Conservation (phyloP, 148 eudicot species). For the Limonium bicolor region DNA sequence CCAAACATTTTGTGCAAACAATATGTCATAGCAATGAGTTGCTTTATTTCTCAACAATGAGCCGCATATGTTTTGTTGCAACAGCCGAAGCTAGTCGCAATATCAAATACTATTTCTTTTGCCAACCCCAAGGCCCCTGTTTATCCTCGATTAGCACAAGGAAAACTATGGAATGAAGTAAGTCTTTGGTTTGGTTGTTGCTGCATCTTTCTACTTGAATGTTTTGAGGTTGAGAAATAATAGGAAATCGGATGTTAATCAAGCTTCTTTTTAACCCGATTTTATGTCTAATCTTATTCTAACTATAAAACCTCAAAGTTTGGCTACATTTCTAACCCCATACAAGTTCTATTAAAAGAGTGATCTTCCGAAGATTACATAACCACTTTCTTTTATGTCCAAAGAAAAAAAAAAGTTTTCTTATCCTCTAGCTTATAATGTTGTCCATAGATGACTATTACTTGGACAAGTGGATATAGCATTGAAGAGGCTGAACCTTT, state of each 20-base stretch:
- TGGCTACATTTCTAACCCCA: no score
- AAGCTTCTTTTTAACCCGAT: neutral
- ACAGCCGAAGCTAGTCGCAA: conserved; percentile 76
- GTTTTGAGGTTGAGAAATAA: neutral
- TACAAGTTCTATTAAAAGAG: no score
- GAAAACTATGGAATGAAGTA: conserved; percentile 81
- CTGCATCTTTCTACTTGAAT: neutral
- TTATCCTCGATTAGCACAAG: conserved; percentile 85
- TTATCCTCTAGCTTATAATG: neutral
- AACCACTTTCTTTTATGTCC: no score
- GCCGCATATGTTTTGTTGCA: no score
- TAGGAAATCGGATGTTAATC: neutral
- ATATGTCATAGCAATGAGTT: no score
- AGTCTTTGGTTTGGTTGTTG: conserved; percentile 7
- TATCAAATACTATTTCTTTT: conserved; percentile 53
- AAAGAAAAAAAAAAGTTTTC: neutral
- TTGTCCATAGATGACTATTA: conserved; percentile 51
- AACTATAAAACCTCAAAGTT: no score
- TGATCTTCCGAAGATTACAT: no score
- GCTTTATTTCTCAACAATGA: no score
- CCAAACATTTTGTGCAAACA: no score
- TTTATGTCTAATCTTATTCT: no score
- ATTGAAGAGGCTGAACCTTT: conserved; percentile 46
- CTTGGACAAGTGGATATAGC: conserved; percentile 88
- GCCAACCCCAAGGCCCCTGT: conserved; percentile 84